Evolutionary conservation across 1,284 basidiomycete species (phyloP), one percentile per base, ranked within the genome.

Genomic region (Apiotrichum mycotoxinovorans): DNA sequence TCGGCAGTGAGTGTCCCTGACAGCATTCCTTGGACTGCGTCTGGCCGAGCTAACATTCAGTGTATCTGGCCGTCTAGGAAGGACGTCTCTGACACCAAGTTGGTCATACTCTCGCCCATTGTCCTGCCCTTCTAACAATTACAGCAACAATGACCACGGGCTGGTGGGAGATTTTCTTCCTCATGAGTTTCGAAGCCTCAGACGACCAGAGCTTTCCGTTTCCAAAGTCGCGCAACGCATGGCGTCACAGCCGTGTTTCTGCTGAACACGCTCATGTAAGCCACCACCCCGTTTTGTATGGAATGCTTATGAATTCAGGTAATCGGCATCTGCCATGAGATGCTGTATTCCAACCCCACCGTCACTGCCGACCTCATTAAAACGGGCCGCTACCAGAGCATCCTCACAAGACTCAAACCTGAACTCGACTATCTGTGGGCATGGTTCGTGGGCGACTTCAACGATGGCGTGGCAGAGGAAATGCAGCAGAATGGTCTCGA

Each of bases 231-330:
- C 30, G 30, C 3, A 30, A 5, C 11, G 33, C 56, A 3, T 63
- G 58, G 58, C 51, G 54, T 8, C 56, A 63, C 20, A 54, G 48
- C 25, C 52, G 56, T 20, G 56, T 48, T 5, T 51, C 55, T 20
- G 61, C 58, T n/a, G 55, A 63, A 40, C 52, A 58, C 22, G 55
- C 61, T 1, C 61, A 63, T 50, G 61, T 63, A 34, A 37, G 61
- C 52, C 27, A n/a, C n/a, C 11, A 8, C 20, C n/a, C 34, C 14
- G 17, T 23, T 22, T 2, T 12, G 5, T n/a, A 5, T 2, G n/a
- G n/a, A n/a, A 4, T 17, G 30, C 34, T 45, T 15, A 51, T 42
- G 30, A 15, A 7, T 1, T 18, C 8, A 45, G 30, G 26, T 44
- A 3, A 52, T 52, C 20, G 51, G 41, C 33, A 52, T 35, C 33